These are phyloP conservation scores for Gossypium thurberi DNA, from an alignment of 345 rosid species.

Conservation along the genomic window DNA sequence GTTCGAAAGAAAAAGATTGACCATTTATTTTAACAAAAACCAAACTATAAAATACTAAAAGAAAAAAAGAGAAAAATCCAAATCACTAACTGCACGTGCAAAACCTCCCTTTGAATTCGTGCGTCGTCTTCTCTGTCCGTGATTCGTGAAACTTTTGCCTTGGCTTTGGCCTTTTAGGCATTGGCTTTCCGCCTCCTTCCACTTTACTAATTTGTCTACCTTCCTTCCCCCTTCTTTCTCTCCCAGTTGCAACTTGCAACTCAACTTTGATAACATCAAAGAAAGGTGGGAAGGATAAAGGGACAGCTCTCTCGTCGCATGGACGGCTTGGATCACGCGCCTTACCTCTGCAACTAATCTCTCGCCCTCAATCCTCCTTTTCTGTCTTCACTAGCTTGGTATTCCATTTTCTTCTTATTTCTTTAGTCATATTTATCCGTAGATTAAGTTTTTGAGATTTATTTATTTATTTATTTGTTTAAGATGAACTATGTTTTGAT, in stretches of 20 bases:
- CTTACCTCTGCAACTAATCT: slow-evolving; percentile 15
- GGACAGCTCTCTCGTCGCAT: neutral
- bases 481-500: neutral
- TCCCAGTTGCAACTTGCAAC: neutral
- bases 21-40: neutral
- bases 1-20: too few species aligned
- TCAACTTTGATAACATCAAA: neutral
- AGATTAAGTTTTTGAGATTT: neutral
- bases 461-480: neutral
- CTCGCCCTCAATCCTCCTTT: slow-evolving; percentile 5
- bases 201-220: neutral
- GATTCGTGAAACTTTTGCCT: neutral
- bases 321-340: slow-evolving; percentile 17
- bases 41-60: neutral
- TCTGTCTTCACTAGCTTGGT: slow-evolving; percentile 17
- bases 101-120: neutral
- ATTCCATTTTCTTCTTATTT: neutral
- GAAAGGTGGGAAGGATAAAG: neutral
- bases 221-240: neutral
- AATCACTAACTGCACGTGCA: slow-evolving; percentile 15
- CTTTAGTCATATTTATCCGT: neutral
- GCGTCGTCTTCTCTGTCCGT: slow-evolving; percentile 6
- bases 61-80: neutral
- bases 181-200: neutral
- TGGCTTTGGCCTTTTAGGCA: neutral